phyloP scores from a whole-genome alignment of 768 basidiomycete genomes.

The Russula griseocarnosa region DNA sequence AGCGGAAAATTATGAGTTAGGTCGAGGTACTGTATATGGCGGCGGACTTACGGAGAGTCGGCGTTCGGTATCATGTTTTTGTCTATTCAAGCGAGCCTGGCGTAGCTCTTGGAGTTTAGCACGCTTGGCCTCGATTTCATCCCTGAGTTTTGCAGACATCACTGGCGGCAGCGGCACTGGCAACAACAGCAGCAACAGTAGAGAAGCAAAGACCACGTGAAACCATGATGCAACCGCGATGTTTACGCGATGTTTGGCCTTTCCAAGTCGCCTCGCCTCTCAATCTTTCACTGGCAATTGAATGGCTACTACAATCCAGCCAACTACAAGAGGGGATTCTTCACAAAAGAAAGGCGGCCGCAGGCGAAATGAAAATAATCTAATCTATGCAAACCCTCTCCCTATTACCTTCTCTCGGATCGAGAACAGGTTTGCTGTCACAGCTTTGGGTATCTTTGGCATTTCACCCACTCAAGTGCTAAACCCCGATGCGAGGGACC shows the following conservation, averaged over 20 bases:
- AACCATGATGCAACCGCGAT: slow-evolving; percentile 21
- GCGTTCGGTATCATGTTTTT: slow-evolving; percentile 52
- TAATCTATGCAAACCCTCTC: slow-evolving; percentile 67
- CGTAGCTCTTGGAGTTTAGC: slow-evolving; percentile 82
- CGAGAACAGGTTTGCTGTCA: slow-evolving; percentile 42
- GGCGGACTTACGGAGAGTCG: slow-evolving; percentile 39
- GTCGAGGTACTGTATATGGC: slow-evolving; percentile 37
- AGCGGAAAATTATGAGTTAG: slow-evolving; percentile 30
- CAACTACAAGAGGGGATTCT: slow-evolving; percentile 10
- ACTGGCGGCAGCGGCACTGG: too few relatives aligned
- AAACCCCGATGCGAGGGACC: slow-evolving; percentile 64
- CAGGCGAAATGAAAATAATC: slow-evolving; percentile 59
- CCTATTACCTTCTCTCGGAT: slow-evolving; percentile 50
- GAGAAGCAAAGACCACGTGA: neutral
- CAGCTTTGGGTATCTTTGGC: slow-evolving; percentile 42
- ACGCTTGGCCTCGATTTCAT: slow-evolving; percentile 88
- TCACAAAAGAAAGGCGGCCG: slow-evolving; percentile 46
- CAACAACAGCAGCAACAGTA: too few relatives aligned
- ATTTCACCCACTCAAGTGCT: slow-evolving; percentile 55
- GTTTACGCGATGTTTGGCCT: slow-evolving; percentile 30
- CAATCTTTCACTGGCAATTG: slow-evolving; percentile 48
- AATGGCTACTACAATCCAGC: slow-evolving; percentile 33
- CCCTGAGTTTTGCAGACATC: slow-evolving; percentile 67
- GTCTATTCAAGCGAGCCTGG: slow-evolving; percentile 68
- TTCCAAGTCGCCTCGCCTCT: neutral